Evolutionary conservation across 2,329 filamentous ascomycete species (phyloP).

Genomic region (Teratosphaeria viscida): DNA sequence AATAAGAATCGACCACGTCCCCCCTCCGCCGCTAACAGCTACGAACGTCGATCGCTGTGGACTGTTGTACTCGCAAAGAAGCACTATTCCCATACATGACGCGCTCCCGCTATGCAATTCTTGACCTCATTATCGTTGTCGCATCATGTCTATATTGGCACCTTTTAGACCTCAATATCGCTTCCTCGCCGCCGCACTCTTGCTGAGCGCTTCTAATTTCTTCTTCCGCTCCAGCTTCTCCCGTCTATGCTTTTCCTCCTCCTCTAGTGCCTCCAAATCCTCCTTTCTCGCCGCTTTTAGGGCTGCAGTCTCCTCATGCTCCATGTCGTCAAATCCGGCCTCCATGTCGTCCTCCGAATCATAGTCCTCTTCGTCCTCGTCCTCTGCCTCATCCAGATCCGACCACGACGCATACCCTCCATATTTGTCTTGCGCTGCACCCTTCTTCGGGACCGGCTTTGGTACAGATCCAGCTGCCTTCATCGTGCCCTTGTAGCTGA

Average conservation of each 20-base stretch:
- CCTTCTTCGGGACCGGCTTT: slow-evolving; percentile 23
- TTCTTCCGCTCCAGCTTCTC: slow-evolving; percentile 48
- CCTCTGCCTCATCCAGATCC: slow-evolving; percentile 32
- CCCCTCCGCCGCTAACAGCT: neutral
- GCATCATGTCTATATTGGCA: neutral
- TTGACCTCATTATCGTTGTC: neutral
- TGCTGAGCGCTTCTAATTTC: slow-evolving; percentile 27
- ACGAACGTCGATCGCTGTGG: neutral
- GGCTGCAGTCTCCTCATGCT: slow-evolving; percentile 57
- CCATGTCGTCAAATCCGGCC: slow-evolving; percentile 60
- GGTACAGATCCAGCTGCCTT: slow-evolving; percentile 27
- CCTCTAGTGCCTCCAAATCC: slow-evolving; percentile 53
- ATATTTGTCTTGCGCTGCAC: slow-evolving; percentile 25
- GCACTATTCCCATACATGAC: neutral
- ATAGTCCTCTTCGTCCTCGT: slow-evolving; percentile 57
- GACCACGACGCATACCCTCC: slow-evolving; percentile 31
- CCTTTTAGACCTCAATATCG: slow-evolving; percentile 7
- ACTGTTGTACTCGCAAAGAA: neutral
- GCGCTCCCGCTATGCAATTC: neutral
- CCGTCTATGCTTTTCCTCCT: slow-evolving; percentile 51
- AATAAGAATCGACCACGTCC: too few relatives aligned
- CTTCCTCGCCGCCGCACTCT: slow-evolving; percentile 23
- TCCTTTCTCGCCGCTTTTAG: slow-evolving; percentile 54
- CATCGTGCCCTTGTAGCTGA: slow-evolving; percentile 38
- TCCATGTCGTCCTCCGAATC: slow-evolving; percentile 67